A percentile compares a stretch with the other conserved stretches of the same genome.
These are phyloP conservation scores for Amanita subjunquillea DNA, from an alignment of 768 basidiomycete genomes.

Conservation along the genomic window DNA sequence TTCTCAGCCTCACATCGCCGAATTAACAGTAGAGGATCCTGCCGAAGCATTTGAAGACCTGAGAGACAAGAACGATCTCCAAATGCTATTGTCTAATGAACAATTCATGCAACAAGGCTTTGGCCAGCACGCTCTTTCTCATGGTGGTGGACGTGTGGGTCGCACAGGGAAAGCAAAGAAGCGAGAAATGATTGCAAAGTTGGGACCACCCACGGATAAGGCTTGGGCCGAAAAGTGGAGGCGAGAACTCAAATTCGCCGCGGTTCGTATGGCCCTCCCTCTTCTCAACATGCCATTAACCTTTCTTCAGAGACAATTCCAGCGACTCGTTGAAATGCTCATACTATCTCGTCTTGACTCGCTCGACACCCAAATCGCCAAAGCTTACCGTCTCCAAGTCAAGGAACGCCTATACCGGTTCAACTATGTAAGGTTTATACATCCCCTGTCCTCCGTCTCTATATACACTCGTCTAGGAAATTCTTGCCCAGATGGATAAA, in stretches of 20 bases:
- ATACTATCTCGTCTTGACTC: conserved; percentile 63
- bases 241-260: conserved; percentile 79
- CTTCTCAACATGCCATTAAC: conserved; percentile 1
- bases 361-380: conserved; percentile 39
- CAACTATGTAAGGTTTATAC: conserved; percentile 65
- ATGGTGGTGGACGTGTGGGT: conserved; percentile 40
- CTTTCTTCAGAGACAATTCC: conserved; percentile 73
- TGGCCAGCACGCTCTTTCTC: conserved; percentile 30
- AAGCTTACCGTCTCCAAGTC: conserved; percentile 78
- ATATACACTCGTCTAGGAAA: conserved; percentile 43
- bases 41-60: conserved; percentile 97
- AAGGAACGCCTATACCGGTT: conserved; percentile 93
- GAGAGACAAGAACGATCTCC: conserved; percentile 83
- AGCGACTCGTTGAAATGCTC: conserved; percentile 87
- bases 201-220: conserved; percentile 72
- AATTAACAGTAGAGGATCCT: conserved; percentile 95
- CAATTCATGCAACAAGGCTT: conserved; percentile 68
- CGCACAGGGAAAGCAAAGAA: conserved; percentile 31
- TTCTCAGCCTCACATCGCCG: conserved; percentile 60
- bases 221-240: conserved; percentile 75
- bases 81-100: conserved; percentile 56
- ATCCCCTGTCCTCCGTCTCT: background rate
- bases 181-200: conserved; percentile 36
- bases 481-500: conserved; percentile 79
- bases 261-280: conserved; percentile 34